Evolutionary conservation across 495 filamentous ascomycete species (phyloP), one percentile per base, ranked within the genome.

Genomic region (Lasiosphaeris hirsuta): DNA sequence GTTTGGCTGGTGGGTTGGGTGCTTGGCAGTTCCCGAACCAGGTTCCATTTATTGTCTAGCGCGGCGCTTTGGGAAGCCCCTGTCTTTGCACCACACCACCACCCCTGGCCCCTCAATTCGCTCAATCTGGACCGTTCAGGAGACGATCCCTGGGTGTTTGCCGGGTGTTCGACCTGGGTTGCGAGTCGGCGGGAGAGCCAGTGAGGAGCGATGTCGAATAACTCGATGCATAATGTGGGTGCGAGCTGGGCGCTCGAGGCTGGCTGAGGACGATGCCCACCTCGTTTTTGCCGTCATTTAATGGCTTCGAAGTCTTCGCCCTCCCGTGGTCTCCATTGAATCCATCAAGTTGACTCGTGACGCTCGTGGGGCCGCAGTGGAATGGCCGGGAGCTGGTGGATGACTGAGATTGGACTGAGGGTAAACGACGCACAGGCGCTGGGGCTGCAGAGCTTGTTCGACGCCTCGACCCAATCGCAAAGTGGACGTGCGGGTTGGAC

Each of bases 381-480:
- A 49, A 38, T 45, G 43, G 43, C 10, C 43, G 30, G 13, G 17
- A 17, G 9, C 14, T 10, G 36, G 49, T 38, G n/a, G 49, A 19
- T 10, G 15, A n/a, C 34, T 33, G 49, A 38, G 33, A 51, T 40
- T 51, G 49, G 49, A 19, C n/a, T 11, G 33, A 36, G 17, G 15
- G 17, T 14, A 40, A 15, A 19, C 23, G 14, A 17, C 30, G 48
- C 34, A 36, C 48, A 39, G 49, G 49, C 49, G 49, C 53, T 33
- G 52, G 41, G 42, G 52, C 41, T 45, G 10, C 30, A 14, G 53
- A 55, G 53, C 53, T 55, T 55, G 53, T 55, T 55, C 42, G 42
- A 18, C 23, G 7, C 14, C 43, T 33, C n/a, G 13, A 36, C 35
- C 53, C 53, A 55, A 55, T 55, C 53, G 53, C 33, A 36, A 33